phyloP scores from a whole-genome alignment of 345 rosid species.

The Eutrema heterophyllum region DNA sequence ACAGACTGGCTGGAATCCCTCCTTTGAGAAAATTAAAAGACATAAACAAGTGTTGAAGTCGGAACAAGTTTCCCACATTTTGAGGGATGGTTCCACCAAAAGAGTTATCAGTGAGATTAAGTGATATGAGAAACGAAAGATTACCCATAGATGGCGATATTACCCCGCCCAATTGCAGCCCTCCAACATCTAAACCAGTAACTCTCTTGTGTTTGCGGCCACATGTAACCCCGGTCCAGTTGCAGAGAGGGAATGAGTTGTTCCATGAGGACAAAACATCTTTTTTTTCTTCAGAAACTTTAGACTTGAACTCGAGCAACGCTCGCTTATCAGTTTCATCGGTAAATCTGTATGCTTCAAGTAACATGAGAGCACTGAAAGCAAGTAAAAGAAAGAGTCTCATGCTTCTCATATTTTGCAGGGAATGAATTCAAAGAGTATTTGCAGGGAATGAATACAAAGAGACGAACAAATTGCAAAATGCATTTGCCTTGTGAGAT shows the following conservation, averaged over 20 bases:
- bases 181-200: not conserved
- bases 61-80: not conserved
- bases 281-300: not conserved
- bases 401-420: not conserved
- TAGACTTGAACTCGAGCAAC: slow-evolving; percentile 2
- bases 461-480: not conserved
- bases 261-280: slow-evolving; percentile 20
- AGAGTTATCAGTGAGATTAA: not conserved
- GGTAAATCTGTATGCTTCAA: not conserved
- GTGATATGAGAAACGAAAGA: slow-evolving; percentile 9
- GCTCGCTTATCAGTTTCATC: slow-evolving; percentile 15
- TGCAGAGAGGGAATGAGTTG: slow-evolving; percentile 8
- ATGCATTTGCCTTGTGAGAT: not conserved
- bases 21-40: not conserved
- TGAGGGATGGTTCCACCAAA: slow-evolving; percentile 5
- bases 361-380: not conserved
- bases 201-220: not conserved
- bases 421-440: not conserved
- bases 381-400: not conserved
- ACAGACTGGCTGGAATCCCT: not conserved
- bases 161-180: not conserved
- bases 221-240: not conserved
- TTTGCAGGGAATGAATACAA: not conserved
- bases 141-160: slow-evolving; percentile 21
- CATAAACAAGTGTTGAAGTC: not conserved